phyloP scores from a whole-genome alignment of 2,329 filamentous ascomycete species.

The Ophiostoma tasmaniense region DNA sequence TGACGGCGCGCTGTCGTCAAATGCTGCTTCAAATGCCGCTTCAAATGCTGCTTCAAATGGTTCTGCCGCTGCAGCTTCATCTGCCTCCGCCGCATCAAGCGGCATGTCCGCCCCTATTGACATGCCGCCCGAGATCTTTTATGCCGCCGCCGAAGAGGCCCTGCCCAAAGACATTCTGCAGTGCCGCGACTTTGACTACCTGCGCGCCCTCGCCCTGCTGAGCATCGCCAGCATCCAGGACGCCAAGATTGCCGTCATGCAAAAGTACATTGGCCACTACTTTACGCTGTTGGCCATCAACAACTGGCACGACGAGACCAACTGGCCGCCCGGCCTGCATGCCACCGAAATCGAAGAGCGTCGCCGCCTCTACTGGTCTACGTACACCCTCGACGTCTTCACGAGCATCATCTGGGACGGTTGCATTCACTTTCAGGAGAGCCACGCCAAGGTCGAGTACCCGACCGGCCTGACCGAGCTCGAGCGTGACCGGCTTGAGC shows the following conservation, averaged over 20 bases:
- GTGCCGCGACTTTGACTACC: slow-evolving; percentile 23
- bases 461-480: slow-evolving; percentile 28
- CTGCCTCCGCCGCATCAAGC: not conserved
- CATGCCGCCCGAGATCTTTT: slow-evolving; percentile 23
- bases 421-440: slow-evolving; percentile 37
- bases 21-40: too few relatives aligned
- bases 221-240: slow-evolving; percentile 24
- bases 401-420: slow-evolving; percentile 44
- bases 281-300: slow-evolving; percentile 24
- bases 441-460: slow-evolving; percentile 38
- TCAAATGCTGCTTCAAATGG: not conserved
- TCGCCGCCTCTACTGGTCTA: slow-evolving; percentile 41
- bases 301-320: slow-evolving; percentile 24
- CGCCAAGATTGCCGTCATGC: slow-evolving; percentile 23
- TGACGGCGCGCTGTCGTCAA: slow-evolving; percentile 19
- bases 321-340: slow-evolving; percentile 21
- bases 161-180: slow-evolving; percentile 22
- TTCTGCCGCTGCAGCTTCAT: not conserved
- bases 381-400: slow-evolving; percentile 49
- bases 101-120: slow-evolving; percentile 7
- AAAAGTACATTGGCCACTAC: slow-evolving; percentile 24
- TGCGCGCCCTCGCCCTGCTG: slow-evolving; percentile 23
- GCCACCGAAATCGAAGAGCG: slow-evolving; percentile 21
- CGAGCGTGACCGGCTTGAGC: not conserved
- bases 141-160: slow-evolving; percentile 23